A percentile compares a stretch with the other conserved stretches of the same genome.
Evolutionary conservation across 441 rosid genomes (phyloP).

Genomic region (Arabidopsis hybrid): DNA sequence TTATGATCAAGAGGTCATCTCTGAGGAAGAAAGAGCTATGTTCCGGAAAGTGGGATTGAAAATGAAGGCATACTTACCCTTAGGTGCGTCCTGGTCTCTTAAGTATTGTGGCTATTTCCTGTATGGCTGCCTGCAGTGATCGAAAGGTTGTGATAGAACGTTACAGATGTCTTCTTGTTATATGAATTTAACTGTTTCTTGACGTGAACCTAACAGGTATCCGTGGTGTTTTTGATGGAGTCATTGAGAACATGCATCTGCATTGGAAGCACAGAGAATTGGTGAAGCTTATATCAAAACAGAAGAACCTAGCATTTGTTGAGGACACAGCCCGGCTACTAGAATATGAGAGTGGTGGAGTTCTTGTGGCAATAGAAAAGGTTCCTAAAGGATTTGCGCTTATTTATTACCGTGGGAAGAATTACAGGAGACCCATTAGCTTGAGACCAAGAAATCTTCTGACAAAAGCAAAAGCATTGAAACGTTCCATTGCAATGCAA

Average conservation of each 20-base stretch:
- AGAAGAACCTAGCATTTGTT: constrained; percentile 86
- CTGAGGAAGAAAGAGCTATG: constrained; percentile 91
- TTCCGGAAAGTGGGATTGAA: constrained; percentile 90
- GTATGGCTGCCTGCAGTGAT: constrained; percentile 7
- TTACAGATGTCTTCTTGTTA: constrained; percentile 15
- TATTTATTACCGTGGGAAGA: constrained; percentile 94
- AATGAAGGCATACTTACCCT: constrained; percentile 92
- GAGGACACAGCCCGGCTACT: constrained; percentile 89
- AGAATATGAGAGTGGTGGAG: constrained; percentile 95
- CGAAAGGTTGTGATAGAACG: constrained; percentile 5
- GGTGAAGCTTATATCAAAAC: constrained; percentile 92
- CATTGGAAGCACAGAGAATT: constrained; percentile 98
- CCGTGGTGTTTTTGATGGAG: constrained; percentile 98
- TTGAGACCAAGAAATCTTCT: constrained; percentile 93
- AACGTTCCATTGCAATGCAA: constrained; percentile 93
- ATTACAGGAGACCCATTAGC: constrained; percentile 84
- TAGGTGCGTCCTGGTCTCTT: constrained; percentile 60
- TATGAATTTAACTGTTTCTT: constrained; percentile 21
- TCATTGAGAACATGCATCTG: constrained; percentile 97
- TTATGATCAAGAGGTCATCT: constrained; percentile 94
- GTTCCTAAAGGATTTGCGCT: constrained; percentile 90
- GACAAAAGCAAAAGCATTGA: constrained; percentile 93
- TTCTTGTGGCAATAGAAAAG: constrained; percentile 90
- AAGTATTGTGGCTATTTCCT: constrained; percentile 27
- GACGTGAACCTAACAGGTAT: constrained; percentile 59